Percentiles rank a stretch among this genome's conserved stretches.
phyloP scores from a whole-genome alignment of 2,329 filamentous ascomycete species.

The Nannizziopsis arthrosporioides region DNA sequence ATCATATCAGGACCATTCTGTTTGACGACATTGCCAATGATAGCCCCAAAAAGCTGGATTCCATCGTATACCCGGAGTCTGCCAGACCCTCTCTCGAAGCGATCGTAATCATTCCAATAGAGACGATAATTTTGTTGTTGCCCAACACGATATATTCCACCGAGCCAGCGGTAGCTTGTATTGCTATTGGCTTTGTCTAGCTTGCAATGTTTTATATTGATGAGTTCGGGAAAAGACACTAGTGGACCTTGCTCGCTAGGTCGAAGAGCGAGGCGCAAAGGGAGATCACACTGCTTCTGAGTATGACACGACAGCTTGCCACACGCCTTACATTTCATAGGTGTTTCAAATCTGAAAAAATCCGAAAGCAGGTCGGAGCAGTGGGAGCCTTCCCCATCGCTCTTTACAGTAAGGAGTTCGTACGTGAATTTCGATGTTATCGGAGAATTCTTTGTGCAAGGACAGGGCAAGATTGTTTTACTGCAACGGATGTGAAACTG shows the following conservation, averaged over 20 bases:
- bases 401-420: too few species aligned
- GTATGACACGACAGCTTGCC: not conserved
- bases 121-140: conserved; percentile 17
- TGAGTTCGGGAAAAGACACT: conserved; percentile 19
- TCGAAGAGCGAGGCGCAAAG: conserved; percentile 24
- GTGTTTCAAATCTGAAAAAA: too few species aligned
- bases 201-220: too few species aligned
- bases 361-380: too few species aligned
- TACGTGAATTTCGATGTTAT: too few species aligned
- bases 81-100: conserved; percentile 19
- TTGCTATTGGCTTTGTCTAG: conserved; percentile 7
- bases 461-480: conserved; percentile 1
- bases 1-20: too few species aligned
- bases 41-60: conserved; percentile 18
- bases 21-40: conserved; percentile 16
- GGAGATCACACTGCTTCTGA: conserved; percentile 18
- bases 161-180: conserved; percentile 29
- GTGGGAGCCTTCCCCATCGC: too few species aligned
- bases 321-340: too few species aligned
- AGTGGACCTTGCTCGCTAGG: conserved; percentile 13
- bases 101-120: conserved; percentile 24
- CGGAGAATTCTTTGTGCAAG: not conserved
- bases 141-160: conserved; percentile 25
- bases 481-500: conserved; percentile 11
- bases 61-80: conserved; percentile 26